phyloP scores from a whole-genome alignment of 1,139 yeast genomes.

The Yueomyces sp. region DNA sequence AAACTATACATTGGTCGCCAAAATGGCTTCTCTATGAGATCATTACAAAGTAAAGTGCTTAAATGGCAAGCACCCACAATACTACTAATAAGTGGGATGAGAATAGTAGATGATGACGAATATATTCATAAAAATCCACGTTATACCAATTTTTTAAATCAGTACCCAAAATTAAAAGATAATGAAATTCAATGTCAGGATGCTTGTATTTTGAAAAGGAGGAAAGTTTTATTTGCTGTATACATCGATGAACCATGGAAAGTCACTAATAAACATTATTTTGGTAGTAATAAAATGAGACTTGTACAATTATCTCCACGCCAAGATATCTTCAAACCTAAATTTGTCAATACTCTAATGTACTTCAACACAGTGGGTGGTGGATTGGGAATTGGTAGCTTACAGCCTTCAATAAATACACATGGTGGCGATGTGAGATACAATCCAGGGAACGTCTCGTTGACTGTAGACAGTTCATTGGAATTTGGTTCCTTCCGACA shows the following conservation, averaged over 20 bases:
- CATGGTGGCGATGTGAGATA: conserved; percentile 26
- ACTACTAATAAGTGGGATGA: conserved; percentile 52
- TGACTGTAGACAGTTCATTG: conserved; percentile 63
- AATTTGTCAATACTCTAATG: conserved; percentile 17
- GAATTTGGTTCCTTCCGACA: conserved; percentile 78
- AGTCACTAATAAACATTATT: conserved; percentile 54
- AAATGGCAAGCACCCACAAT: conserved; percentile 88
- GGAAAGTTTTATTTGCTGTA: conserved; percentile 46
- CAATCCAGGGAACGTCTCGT: conserved; percentile 57
- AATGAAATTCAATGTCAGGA: conserved; percentile 15
- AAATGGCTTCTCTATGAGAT: conserved; percentile 76
- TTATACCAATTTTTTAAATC: conserved; percentile 37
- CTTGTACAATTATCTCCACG: conserved; percentile 50
- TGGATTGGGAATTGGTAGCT: conserved; percentile 73
- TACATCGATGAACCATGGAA: conserved; percentile 65
- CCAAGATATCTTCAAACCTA: conserved; percentile 37
- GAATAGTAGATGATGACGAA: conserved; percentile 32
- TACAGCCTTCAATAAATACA: conserved; percentile 43
- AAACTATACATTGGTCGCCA: conserved; percentile 59
- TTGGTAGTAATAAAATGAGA: conserved; percentile 45
- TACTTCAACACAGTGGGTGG: conserved; percentile 61
- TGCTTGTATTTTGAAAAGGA: conserved; percentile 17
- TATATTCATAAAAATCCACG: conserved; percentile 30
- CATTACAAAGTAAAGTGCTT: conserved; percentile 71
- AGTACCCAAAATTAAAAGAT: conserved; percentile 39